Conservation (phyloP, 495 filamentous ascomycete genomes). For the Neurospora tetrasperma region DNA sequence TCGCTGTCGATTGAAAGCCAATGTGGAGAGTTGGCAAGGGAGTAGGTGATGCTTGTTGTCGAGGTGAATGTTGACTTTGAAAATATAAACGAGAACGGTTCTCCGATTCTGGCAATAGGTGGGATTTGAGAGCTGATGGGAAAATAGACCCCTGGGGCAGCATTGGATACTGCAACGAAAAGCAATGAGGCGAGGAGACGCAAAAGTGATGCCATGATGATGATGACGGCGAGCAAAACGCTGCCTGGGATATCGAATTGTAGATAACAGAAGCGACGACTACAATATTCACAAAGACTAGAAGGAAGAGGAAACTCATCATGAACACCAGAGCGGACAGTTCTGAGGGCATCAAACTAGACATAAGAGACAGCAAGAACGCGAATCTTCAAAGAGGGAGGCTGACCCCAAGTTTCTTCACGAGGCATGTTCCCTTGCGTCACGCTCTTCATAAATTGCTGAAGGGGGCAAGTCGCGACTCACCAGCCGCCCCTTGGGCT, state of each 20-base stretch:
- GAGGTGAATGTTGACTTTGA: conserved; percentile 57
- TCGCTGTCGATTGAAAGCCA: conserved; percentile 61
- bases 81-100: conserved; percentile 58
- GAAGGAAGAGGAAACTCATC: neutral
- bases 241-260: neutral
- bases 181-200: conserved; percentile 8
- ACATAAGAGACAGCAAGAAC: neutral
- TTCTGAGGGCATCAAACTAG: neutral
- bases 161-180: conserved; percentile 21
- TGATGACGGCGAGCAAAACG: neutral
- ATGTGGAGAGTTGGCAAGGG: conserved; percentile 48
- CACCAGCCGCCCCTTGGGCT: neutral
- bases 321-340: neutral
- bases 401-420: neutral
- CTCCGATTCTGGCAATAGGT: conserved; percentile 55
- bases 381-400: neutral
- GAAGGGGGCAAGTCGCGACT: neutral
- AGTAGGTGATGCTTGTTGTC: conserved; percentile 45
- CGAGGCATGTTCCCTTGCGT: neutral
- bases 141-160: conserved; percentile 45
- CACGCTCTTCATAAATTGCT: neutral
- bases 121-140: conserved; percentile 71
- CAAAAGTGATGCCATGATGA: conserved; percentile 12
- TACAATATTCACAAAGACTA: neutral
- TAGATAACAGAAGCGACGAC: neutral